A percentile compares a stretch with the other conserved stretches of the same genome.
phyloP scores from a whole-genome alignment of 768 basidiomycete genomes.

The Exidia glandulosa region DNA sequence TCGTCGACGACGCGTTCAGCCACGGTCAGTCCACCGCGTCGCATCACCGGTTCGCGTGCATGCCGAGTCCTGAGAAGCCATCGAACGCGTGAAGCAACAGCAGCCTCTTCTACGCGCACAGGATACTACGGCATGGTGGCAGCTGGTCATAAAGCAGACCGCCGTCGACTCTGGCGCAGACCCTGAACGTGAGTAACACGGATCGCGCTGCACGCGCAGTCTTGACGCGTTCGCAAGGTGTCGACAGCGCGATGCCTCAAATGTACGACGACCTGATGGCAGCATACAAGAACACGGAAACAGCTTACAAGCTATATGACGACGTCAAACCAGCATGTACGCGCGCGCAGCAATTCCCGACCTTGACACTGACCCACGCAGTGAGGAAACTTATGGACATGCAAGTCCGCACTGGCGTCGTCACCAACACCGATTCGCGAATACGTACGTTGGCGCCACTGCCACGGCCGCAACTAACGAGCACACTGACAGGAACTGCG shows the following conservation, averaged over 20 bases:
- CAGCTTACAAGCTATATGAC: slow-evolving; percentile 55
- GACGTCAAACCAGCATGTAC: slow-evolving; percentile 38
- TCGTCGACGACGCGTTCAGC: slow-evolving; percentile 46
- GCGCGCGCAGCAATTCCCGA: slow-evolving; percentile 13
- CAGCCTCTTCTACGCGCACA: slow-evolving; percentile 42
- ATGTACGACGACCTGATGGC: slow-evolving; percentile 54
- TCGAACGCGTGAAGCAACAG: slow-evolving; percentile 43
- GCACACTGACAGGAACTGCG: slow-evolving; percentile 26
- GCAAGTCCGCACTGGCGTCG: slow-evolving; percentile 41
- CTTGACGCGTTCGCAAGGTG: slow-evolving; percentile 25
- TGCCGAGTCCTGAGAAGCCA: slow-evolving; percentile 18
- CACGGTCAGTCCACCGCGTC: slow-evolving; percentile 19
- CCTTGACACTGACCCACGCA: slow-evolving; percentile 25
- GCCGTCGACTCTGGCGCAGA: slow-evolving; percentile 67
- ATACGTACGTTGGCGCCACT: slow-evolving; percentile 47
- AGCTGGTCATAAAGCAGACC: slow-evolving; percentile 62
- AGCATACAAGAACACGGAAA: slow-evolving; percentile 49
- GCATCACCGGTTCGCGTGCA: not conserved
- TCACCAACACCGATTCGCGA: slow-evolving; percentile 65
- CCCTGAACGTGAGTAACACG: slow-evolving; percentile 31
- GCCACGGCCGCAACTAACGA: not conserved
- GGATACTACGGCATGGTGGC: slow-evolving; percentile 59
- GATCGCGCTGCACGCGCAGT: not conserved
- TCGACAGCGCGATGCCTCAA: slow-evolving; percentile 38
- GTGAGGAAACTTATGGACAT: slow-evolving; percentile 27